Evolutionary conservation across 768 basidiomycete genomes (phyloP).

Genomic region (Phylloporus rhodoxanthus): DNA sequence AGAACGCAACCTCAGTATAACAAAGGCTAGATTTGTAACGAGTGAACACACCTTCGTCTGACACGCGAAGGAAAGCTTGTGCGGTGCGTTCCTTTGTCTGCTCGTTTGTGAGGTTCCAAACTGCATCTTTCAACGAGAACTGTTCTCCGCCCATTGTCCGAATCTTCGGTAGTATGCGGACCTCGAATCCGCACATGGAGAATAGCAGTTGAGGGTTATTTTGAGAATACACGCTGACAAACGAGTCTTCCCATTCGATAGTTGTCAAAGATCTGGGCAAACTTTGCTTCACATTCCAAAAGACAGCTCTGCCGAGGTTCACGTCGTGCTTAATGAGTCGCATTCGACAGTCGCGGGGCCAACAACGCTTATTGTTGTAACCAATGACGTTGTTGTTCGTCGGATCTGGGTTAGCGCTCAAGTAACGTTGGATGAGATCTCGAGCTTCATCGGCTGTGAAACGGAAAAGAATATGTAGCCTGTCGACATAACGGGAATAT

Average conservation of each 20-base stretch:
- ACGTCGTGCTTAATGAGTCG: conserved; percentile 98
- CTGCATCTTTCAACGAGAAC: conserved; percentile 92
- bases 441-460: conserved; percentile 97
- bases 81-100: conserved; percentile 97
- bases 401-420: conserved; percentile 96
- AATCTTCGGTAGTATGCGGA: conserved; percentile 95
- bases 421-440: conserved; percentile 95
- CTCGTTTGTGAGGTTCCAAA: conserved; percentile 96
- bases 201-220: conserved; percentile 97
- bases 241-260: conserved; percentile 99
- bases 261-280: conserved; percentile 93
- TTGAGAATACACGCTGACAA: conserved; percentile 94
- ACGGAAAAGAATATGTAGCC: conserved; percentile 92
- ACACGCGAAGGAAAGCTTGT: conserved; percentile 95
- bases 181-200: conserved; percentile 98
- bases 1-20: conserved; percentile 2
- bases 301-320: conserved; percentile 95
- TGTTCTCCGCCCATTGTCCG: conserved; percentile 94
- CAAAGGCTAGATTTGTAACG: neutral
- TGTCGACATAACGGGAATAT: conserved; percentile 95
- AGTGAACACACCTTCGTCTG: conserved; percentile 67
- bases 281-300: conserved; percentile 99
- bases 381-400: conserved; percentile 99
- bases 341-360: conserved; percentile 99
- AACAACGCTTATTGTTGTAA: conserved; percentile 98